A percentile compares a stretch with the other conserved stretches of the same genome.
Evolutionary conservation across 129 eudicot species (phyloP).

Genomic region (Helianthus tuberosus): DNA sequence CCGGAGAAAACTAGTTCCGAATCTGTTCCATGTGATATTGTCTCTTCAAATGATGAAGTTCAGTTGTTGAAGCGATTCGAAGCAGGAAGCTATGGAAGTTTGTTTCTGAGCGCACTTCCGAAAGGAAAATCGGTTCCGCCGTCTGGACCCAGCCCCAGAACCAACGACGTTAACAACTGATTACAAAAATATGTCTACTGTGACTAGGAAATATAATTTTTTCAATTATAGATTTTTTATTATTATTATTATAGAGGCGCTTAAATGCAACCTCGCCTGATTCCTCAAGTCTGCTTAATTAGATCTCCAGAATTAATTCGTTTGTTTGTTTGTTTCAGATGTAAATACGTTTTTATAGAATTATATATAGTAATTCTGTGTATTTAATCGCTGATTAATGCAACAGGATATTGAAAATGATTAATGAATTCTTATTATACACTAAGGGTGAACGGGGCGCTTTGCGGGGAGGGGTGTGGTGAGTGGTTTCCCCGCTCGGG

Average conservation of each 20-base stretch:
- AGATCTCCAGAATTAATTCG: too few species aligned
- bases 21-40: conserved; percentile 34
- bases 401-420: background rate
- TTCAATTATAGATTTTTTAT: background rate
- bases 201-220: conserved; percentile 12
- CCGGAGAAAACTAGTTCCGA: background rate
- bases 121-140: conserved; percentile 43
- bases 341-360: conserved; percentile 4
- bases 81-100: conserved; percentile 27
- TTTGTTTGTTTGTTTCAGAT: conserved; percentile 28
- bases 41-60: conserved; percentile 16
- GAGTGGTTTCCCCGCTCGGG: too few species aligned
- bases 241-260: conserved; percentile 14
- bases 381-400: conserved; percentile 6
- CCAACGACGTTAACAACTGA: conserved; percentile 37
- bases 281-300: too few species aligned
- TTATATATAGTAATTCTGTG: background rate
- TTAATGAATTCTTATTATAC: conserved; percentile 2
- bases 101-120: conserved; percentile 51
- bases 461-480: too few species aligned
- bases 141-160: conserved; percentile 60
- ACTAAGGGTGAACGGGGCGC: too few species aligned
- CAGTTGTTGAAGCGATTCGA: conserved; percentile 23
- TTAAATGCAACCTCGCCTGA: too few species aligned
- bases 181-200: conserved; percentile 4